Base-by-base conservation (phyloP, 768 basidiomycete species). In the Leccinum broughii region DNA sequence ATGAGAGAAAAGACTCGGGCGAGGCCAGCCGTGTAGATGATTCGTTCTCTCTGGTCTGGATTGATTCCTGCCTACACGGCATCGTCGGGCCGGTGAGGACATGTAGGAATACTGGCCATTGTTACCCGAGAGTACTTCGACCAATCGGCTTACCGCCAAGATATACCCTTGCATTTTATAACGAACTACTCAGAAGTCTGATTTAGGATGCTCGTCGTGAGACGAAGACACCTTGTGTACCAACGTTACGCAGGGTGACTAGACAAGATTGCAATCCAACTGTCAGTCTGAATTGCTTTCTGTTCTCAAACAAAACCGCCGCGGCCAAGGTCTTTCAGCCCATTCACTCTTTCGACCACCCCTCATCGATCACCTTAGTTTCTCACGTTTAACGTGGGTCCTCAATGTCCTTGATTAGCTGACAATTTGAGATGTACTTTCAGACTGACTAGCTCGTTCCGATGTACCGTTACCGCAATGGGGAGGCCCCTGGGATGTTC, bases 401-500 rank as follows among this genome's bases (percentile, higher is more conserved):
- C 8, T 51, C 9, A 9, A n/a, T 22, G 32, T 28, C n/a, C 24
- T 17, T 20, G 37, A 14, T 20, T 7, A n/a, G n/a, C 57, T 51
- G 1, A 57, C 28, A 10, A 30, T 3, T 52, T 41, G 2, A 30
- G 30, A 17, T 28, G 3, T 24, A 50, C 35, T 58, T 55, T 35
- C 56, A 58, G 53, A 55, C 44, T n/a, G 26, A 51, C 8, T 6
- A 9, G 51, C 49, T 24, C 26, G 34, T 56, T 26, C 51, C 37
- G 14, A 34, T n/a, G 39, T 55, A 56, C 53, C 62, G 17, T 50
- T 59, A 44, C n/a, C 59, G 37, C 58, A 50, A 66, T 46, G 44
- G 30, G 20, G 41, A 44, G 14, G 20, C 44, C 44, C 54, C 24
- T 26, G 13, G 15, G 20, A 70, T 73, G 72, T 54, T 73, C 56